Evolutionary conservation across 2,329 filamentous ascomycete species (phyloP).

Genomic region (Gyromitra esculenta): DNA sequence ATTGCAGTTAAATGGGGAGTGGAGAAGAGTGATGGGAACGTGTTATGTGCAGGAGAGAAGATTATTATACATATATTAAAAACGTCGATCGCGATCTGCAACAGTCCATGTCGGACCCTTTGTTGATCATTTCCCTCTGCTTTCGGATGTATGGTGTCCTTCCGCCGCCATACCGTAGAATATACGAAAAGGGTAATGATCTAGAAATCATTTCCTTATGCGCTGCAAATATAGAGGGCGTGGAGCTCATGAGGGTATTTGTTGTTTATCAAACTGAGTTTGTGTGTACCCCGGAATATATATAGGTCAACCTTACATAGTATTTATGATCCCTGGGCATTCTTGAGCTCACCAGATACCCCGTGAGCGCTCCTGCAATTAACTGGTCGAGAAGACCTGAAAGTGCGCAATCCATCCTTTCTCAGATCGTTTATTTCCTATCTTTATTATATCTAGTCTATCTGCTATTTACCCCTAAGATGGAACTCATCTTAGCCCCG

Average conservation of each 20-base stretch:
- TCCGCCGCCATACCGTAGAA: neutral
- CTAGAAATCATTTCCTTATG: slow-evolving; percentile 38
- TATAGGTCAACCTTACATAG: neutral
- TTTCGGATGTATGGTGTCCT: neutral
- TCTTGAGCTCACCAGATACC: no score
- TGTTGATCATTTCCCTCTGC: slow-evolving; percentile 8
- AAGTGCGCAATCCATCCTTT: neutral
- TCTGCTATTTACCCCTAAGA: neutral
- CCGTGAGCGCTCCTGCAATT: neutral
- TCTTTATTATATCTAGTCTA: neutral
- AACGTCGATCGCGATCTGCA: slow-evolving; percentile 42
- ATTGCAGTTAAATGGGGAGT: neutral
- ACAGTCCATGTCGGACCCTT: slow-evolving; percentile 4
- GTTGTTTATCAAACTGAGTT: no score
- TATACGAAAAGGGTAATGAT: slow-evolving; percentile 26
- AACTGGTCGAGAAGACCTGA: neutral
- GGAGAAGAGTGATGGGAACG: neutral
- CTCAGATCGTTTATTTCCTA: neutral
- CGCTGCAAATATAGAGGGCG: slow-evolving; percentile 10
- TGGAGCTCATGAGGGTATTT: neutral
- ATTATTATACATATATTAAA: slow-evolving; percentile 7
- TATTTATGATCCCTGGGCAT: no score
- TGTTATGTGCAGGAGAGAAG: neutral
- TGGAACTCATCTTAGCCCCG: neutral
- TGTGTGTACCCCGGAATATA: neutral